These are phyloP conservation scores for Penstemon davidsonii DNA, from an alignment of 257 asterid genomes.

Conservation along the genomic window DNA sequence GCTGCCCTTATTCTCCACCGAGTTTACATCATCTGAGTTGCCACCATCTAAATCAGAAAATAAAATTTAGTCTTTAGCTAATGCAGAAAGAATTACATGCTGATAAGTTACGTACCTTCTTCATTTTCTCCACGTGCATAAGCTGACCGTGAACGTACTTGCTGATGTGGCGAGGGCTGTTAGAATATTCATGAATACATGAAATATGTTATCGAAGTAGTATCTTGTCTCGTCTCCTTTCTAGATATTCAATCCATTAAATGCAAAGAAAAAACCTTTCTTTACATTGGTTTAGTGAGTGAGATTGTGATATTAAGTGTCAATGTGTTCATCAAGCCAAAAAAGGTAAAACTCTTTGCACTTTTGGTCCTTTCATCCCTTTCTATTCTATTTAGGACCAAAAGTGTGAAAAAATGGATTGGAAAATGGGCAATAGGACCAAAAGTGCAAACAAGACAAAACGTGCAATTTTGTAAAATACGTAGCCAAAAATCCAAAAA, in stretches of 20 bases:
- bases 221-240: no score
- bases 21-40: slow-evolving; percentile 21
- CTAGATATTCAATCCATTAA: background rate
- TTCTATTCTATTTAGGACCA: no score
- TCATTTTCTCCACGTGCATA: slow-evolving; percentile 46
- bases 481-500: no score
- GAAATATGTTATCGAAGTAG: background rate
- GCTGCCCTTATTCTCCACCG: slow-evolving; percentile 21
- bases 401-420: no score
- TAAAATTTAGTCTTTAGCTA: background rate
- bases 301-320: background rate
- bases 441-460: no score
- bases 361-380: no score
- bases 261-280: no score
- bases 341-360: no score
- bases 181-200: background rate
- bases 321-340: no score
- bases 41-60: slow-evolving; percentile 25
- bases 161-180: slow-evolving; percentile 83
- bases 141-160: slow-evolving; percentile 55
- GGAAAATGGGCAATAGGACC: no score
- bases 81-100: background rate
- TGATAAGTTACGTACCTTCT: slow-evolving; percentile 43
- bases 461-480: no score
- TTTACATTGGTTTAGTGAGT: background rate